These are phyloP conservation scores for Panicum virgatum DNA, from an alignment of 202 grass and related monocot genomes.

Conservation along the genomic window DNA sequence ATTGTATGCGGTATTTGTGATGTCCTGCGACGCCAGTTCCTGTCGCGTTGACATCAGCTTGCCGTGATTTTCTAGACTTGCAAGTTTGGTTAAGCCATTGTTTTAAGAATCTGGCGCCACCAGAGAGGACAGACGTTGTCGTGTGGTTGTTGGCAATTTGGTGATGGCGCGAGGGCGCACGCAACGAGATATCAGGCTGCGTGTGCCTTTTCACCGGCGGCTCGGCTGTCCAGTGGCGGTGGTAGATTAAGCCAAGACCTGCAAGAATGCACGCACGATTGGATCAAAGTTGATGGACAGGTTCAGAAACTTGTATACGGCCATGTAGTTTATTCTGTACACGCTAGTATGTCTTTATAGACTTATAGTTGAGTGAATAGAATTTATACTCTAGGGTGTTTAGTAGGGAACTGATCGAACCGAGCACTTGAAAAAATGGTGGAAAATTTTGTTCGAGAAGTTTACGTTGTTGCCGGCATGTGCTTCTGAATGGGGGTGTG, in stretches of 20 bases:
- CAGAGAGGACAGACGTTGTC: slow-evolving; percentile 25
- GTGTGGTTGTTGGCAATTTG: background rate
- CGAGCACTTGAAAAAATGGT: too few relatives aligned
- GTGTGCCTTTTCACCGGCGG: background rate
- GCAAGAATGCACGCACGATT: background rate
- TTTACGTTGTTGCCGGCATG: too few relatives aligned
- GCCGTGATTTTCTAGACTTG: slow-evolving; percentile 35
- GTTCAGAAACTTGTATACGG: background rate
- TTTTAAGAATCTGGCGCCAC: slow-evolving; percentile 18
- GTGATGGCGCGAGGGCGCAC: slow-evolving; percentile 22
- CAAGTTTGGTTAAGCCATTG: slow-evolving; percentile 48
- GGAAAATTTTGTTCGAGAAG: too few relatives aligned
- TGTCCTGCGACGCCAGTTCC: slow-evolving; percentile 14
- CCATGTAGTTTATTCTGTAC: background rate
- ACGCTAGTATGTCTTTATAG: background rate
- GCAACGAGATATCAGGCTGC: slow-evolving; percentile 28
- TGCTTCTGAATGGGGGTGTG: too few relatives aligned
- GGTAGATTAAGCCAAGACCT: slow-evolving; percentile 9
- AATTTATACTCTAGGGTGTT: too few relatives aligned
- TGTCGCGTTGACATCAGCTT: slow-evolving; percentile 33
- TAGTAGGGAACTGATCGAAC: too few relatives aligned
- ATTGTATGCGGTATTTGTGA: background rate
- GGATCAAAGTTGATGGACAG: background rate
- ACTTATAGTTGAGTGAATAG: background rate
- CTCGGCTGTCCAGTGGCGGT: background rate